A percentile compares a stretch with the other conserved stretches of the same genome.
Conservation (phyloP, 2,329 filamentous ascomycete species). For the Colletotrichum plurivorum region DNA sequence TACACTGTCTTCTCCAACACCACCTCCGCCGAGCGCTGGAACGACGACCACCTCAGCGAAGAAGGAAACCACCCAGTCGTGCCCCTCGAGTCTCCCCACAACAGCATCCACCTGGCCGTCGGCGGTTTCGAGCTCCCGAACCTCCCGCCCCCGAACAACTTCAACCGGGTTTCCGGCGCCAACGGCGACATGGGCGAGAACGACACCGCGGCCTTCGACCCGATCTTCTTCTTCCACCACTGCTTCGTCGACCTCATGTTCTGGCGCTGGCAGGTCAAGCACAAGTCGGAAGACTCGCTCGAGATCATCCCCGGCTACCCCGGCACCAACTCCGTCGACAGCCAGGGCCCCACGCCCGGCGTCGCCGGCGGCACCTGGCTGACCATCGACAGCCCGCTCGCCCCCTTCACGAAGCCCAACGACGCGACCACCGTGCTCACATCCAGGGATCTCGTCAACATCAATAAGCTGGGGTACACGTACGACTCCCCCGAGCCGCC, state of each 20-base stretch:
- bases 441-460: constrained; percentile 16
- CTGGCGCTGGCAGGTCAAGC: constrained; percentile 48
- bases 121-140: constrained; percentile 42
- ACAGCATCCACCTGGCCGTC: constrained; percentile 47
- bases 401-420: no score
- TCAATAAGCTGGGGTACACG: constrained; percentile 38
- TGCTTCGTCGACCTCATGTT: constrained; percentile 49
- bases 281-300: constrained; percentile 23
- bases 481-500: constrained; percentile 17
- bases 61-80: constrained; percentile 17
- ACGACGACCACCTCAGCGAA: constrained; percentile 36
- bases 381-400: no score
- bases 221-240: constrained; percentile 52
- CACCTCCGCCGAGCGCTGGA: constrained; percentile 43
- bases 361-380: no score
- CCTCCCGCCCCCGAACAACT: not conserved
- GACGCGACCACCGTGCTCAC: not conserved
- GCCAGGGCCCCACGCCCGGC: no score
- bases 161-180: constrained; percentile 41
- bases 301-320: constrained; percentile 31
- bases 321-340: constrained; percentile 32
- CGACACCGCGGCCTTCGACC: constrained; percentile 53
- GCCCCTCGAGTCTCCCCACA: constrained; percentile 47
- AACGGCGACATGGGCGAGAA: constrained; percentile 53
- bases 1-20: constrained; percentile 52